Conservation (phyloP, 2,329 filamentous ascomycete species). For the Pochonia chlamydosporia region DNA sequence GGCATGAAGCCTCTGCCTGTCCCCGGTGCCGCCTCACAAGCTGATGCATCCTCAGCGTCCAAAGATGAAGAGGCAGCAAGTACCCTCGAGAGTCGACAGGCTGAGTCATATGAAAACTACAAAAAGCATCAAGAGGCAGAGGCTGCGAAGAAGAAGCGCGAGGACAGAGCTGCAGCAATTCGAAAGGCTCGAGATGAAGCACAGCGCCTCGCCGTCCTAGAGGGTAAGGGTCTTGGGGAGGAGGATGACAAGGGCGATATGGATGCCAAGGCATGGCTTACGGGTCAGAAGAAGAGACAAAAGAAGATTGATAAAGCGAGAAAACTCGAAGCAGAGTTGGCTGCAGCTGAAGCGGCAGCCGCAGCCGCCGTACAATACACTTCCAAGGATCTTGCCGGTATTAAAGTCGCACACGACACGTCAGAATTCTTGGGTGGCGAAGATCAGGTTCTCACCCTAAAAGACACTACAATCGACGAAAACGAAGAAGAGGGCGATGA, state of each 20-base stretch:
- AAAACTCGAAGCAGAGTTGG: slow-evolving; percentile 68
- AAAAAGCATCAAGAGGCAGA: slow-evolving; percentile 63
- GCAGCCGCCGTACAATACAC: slow-evolving; percentile 67
- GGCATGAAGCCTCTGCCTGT: slow-evolving; percentile 87
- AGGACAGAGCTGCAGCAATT: slow-evolving; percentile 74
- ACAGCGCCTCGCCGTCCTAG: slow-evolving; percentile 66
- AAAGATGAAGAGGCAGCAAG: slow-evolving; percentile 65
- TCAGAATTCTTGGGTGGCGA: slow-evolving; percentile 74
- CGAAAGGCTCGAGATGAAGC: slow-evolving; percentile 83
- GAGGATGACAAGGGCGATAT: slow-evolving; percentile 57
- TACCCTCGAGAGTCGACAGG: slow-evolving; percentile 77
- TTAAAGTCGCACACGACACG: slow-evolving; percentile 87
- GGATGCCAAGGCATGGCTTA: slow-evolving; percentile 82
- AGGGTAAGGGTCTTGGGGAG: slow-evolving; percentile 82
- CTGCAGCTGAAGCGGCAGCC: slow-evolving; percentile 63
- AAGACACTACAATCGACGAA: slow-evolving; percentile 80
- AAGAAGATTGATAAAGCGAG: slow-evolving; percentile 81
- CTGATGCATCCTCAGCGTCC: slow-evolving; percentile 42
- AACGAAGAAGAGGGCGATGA: slow-evolving; percentile 87
- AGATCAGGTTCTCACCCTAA: slow-evolving; percentile 90
- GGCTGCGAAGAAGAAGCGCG: slow-evolving; percentile 68
- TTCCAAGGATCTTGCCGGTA: slow-evolving; percentile 77
- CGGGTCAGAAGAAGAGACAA: slow-evolving; percentile 86
- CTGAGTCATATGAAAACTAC: slow-evolving; percentile 68
- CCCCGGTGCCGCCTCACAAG: slow-evolving; percentile 48